A percentile compares a stretch with the other conserved stretches of the same genome.
Conservation (phyloP, 768 basidiomycete genomes). For the Suillus luteus region DNA sequence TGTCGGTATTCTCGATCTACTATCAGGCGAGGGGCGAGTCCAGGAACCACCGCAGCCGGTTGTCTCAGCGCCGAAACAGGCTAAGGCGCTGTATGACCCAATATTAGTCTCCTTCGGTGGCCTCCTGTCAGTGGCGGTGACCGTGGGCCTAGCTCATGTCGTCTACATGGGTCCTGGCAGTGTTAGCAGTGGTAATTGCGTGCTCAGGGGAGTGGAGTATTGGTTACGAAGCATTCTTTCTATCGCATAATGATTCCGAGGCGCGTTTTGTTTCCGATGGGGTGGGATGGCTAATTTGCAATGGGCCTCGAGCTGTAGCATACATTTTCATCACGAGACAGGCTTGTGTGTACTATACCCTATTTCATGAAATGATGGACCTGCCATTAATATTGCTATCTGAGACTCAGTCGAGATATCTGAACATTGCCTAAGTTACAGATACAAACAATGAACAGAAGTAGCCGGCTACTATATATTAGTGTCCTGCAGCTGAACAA, state of each 20-base stretch:
- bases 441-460: constrained; percentile 12
- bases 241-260: neutral
- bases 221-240: constrained; percentile 3
- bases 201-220: neutral
- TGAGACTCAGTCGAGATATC: neutral
- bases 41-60: neutral
- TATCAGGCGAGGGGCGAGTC: constrained; percentile 18
- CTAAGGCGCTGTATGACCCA: neutral
- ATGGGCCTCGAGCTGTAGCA: neutral
- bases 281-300: neutral
- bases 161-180: neutral
- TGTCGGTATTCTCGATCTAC: constrained; percentile 43
- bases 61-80: neutral
- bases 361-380: neutral
- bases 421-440: constrained; percentile 3
- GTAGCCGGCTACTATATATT: constrained; percentile 35
- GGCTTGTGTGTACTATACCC: neutral
- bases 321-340: neutral
- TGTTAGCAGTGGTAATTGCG: neutral
- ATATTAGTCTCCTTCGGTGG: constrained; percentile 1
- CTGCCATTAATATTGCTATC: neutral
- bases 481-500: constrained; percentile 21
- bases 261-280: neutral
- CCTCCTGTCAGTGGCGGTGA: constrained; percentile 2
- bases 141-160: neutral